phyloP scores from a whole-genome alignment of 768 basidiomycete species.

The Auricularia sp. region DNA sequence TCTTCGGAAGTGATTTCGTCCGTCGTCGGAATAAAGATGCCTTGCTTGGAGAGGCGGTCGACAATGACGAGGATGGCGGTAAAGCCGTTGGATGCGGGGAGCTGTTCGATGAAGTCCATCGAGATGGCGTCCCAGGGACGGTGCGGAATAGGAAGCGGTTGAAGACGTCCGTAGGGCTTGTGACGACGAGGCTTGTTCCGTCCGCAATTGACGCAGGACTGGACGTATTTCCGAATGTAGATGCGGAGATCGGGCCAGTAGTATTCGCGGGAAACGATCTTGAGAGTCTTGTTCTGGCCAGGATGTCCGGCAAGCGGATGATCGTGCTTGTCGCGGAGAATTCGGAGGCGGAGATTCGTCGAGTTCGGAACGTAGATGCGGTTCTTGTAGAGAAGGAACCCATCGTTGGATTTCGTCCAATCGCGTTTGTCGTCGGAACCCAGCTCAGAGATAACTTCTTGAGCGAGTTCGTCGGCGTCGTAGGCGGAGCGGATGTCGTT shows the following conservation, averaged over 20 bases:
- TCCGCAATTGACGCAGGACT: not conserved
- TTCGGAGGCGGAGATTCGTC: constrained; percentile 17
- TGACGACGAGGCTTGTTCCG: too few species aligned
- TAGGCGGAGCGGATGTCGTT: constrained; percentile 6
- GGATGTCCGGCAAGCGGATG: constrained; percentile 29
- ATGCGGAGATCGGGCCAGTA: constrained; percentile 27
- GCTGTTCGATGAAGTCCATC: too few species aligned
- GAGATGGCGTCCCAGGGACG: not conserved
- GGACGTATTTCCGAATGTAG: constrained; percentile 26
- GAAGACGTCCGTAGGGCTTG: too few species aligned
- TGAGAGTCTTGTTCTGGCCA: constrained; percentile 24
- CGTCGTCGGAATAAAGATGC: too few species aligned
- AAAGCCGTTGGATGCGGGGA: too few species aligned
- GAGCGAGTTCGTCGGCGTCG: not conserved
- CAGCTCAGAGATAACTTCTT: not conserved
- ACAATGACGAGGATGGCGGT: too few species aligned
- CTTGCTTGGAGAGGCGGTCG: too few species aligned
- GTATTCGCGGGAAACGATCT: constrained; percentile 25
- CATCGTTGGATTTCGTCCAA: constrained; percentile 3
- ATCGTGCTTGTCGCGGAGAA: constrained; percentile 28
- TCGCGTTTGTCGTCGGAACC: not conserved
- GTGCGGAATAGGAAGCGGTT: not conserved
- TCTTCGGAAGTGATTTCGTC: too few species aligned
- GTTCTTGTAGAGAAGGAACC: constrained; percentile 17
- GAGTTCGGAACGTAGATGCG: constrained; percentile 22